These are phyloP conservation scores for Russula sp. DNA, from an alignment of 768 basidiomycete species.

Conservation along the genomic window DNA sequence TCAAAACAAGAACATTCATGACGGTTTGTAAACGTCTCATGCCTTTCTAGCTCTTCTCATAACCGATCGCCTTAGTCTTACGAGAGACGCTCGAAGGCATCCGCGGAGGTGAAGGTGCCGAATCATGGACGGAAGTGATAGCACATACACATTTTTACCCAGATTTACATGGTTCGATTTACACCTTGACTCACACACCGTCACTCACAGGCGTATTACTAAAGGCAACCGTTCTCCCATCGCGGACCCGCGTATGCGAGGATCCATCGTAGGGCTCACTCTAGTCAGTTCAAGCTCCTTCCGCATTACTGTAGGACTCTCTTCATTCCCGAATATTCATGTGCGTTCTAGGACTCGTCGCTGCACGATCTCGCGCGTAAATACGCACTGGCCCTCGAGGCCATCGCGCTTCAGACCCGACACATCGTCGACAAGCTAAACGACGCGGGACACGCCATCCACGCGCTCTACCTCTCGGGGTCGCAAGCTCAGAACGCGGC, in stretches of 20 bases:
- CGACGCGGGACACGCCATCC: conserved; percentile 75
- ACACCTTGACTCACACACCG: background rate
- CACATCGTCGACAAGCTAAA: conserved; percentile 94
- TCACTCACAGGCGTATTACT: conserved; percentile 1
- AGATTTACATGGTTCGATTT: conserved; percentile 75
- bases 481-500: conserved; percentile 88
- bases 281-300: conserved; percentile 47
- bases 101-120: conserved; percentile 49
- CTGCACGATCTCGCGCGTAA: conserved; percentile 82
- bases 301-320: background rate
- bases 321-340: background rate
- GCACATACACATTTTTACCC: conserved; percentile 94
- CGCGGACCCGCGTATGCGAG: conserved; percentile 93
- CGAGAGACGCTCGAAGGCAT: conserved; percentile 70
- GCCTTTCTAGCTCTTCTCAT: background rate
- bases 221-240: conserved; percentile 94
- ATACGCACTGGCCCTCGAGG: conserved; percentile 87
- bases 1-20: conserved; percentile 56
- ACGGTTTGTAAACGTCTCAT: conserved; percentile 40
- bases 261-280: conserved; percentile 83
- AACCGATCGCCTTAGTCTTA: conserved; percentile 49
- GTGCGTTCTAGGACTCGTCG: conserved; percentile 52
- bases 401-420: conserved; percentile 90
- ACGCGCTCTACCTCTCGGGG: conserved; percentile 87
- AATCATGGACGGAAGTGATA: conserved; percentile 76